Base-by-base conservation (phyloP, 139 green algal genomes). In the Picochlorum sp. region DNA sequence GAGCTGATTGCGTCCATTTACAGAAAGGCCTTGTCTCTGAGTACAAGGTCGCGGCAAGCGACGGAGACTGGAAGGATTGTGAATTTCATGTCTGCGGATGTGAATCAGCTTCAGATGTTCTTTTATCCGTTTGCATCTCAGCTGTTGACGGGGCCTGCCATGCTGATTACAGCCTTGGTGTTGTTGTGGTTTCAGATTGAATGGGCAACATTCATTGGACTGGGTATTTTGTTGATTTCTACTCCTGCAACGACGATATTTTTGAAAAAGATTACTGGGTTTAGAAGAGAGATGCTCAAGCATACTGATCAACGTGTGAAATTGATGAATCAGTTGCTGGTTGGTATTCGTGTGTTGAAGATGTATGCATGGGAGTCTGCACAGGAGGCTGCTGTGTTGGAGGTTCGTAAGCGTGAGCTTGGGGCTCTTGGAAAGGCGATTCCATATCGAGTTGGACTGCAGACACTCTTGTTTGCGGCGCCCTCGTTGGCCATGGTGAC, bases 271-370 rank as follows among this genome's bases (percentile, higher is more conserved):
- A 76, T 95, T 61, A 79, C 75, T 26, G 47, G 3, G 4, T 73
- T 85, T 58, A 72, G 88, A 3, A 68, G 79, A 7, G 62, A 78
- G 41, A 82, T 95, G 56, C 66, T 96, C 46, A 64, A 81, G 61
- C 84, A 87, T 68, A 97, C 91, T 7, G 89, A 95, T 75, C 76
- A 81, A 66, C 80, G 91, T 2, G 84, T 96, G 38, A 87, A 88
- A 58, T 76, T 89, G 59, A 91, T 95, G 74, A 92, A 84, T 46
- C 90, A 98, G 78, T 69, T 96, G 47, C 51, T 79, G 28, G 61
- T 68, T 16, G 72, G 74, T 58, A 85, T 87, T 56, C 71, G 78
- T 54, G 80, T 89, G 62, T 86, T 94, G 70, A 95, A 95, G 72
- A 85, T 94, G 52, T 92, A 92, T 57, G 85, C 85, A 6, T 94